Percentiles rank a stretch among this genome's conserved stretches.
Evolutionary conservation across 2,329 filamentous ascomycete species (phyloP).

Genomic region (Mariannaea sp.): DNA sequence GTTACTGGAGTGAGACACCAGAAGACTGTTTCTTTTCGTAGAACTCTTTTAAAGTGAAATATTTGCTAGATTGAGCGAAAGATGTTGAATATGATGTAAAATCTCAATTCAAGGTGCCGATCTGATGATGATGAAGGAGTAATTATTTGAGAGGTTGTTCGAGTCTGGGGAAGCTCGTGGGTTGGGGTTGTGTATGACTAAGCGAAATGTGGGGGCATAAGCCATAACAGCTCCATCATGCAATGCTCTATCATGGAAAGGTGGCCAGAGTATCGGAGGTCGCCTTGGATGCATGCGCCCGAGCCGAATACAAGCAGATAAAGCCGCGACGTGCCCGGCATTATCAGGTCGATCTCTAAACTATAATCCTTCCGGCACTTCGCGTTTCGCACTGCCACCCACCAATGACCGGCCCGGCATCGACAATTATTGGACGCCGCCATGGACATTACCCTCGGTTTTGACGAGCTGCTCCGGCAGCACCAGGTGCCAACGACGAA

Average conservation of each 20-base stretch:
- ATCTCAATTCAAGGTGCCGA: not conserved
- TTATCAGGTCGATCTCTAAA: not conserved
- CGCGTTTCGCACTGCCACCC: constrained; percentile 7
- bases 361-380: not conserved
- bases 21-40: too few species aligned
- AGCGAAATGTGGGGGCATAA: constrained; percentile 22
- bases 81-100: not conserved
- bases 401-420: constrained; percentile 17
- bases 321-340: constrained; percentile 7
- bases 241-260: constrained; percentile 33
- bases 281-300: constrained; percentile 19
- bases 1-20: too few species aligned
- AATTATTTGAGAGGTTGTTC: not conserved
- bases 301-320: constrained; percentile 20
- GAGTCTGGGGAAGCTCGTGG: not conserved
- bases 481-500: constrained; percentile 56
- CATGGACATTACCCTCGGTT: constrained; percentile 69
- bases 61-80: not conserved
- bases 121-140: constrained; percentile 6
- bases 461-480: constrained; percentile 70
- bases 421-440: constrained; percentile 36
- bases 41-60: too few species aligned
- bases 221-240: constrained; percentile 25
- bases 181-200: constrained; percentile 31
- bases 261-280: constrained; percentile 31